A percentile compares a stretch with the other conserved stretches of the same genome.
These are phyloP conservation scores for Entrophospora sp. DNA, from an alignment of 192 early-diverging fungal species.

Conservation along the genomic window DNA sequence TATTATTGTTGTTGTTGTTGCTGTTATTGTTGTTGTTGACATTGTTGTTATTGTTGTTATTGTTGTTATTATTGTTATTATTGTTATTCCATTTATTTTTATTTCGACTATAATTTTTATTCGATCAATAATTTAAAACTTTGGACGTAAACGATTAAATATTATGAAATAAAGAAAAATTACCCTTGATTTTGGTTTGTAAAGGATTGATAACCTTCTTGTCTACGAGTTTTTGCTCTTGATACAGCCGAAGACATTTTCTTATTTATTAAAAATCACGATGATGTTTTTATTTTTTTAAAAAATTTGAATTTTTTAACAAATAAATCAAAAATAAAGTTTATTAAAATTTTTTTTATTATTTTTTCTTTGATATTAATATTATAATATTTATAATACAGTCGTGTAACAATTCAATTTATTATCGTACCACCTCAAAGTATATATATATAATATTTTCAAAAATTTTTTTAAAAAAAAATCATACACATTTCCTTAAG, in stretches of 20 bases:
- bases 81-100: conserved; percentile 10
- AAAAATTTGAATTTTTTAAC: background rate
- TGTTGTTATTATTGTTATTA: too few species aligned
- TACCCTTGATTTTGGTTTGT: background rate
- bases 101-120: conserved; percentile 4
- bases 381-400: too few species aligned
- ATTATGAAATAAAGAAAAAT: too few species aligned
- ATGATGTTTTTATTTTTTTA: background rate
- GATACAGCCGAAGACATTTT: background rate
- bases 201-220: background rate
- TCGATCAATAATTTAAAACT: background rate
- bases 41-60: too few species aligned
- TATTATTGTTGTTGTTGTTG: conserved; percentile 8
- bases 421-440: too few species aligned
- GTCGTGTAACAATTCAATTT: too few species aligned
- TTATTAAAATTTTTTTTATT: too few species aligned
- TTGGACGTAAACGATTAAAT: background rate
- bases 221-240: background rate
- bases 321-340: background rate
- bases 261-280: too few species aligned
- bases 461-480: too few species aligned
- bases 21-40: too few species aligned
- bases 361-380: too few species aligned
- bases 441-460: too few species aligned
- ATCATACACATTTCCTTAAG: background rate